These are phyloP conservation scores for Penicillium odoratum DNA, from an alignment of 495 filamentous ascomycete species.

Conservation along the genomic window DNA sequence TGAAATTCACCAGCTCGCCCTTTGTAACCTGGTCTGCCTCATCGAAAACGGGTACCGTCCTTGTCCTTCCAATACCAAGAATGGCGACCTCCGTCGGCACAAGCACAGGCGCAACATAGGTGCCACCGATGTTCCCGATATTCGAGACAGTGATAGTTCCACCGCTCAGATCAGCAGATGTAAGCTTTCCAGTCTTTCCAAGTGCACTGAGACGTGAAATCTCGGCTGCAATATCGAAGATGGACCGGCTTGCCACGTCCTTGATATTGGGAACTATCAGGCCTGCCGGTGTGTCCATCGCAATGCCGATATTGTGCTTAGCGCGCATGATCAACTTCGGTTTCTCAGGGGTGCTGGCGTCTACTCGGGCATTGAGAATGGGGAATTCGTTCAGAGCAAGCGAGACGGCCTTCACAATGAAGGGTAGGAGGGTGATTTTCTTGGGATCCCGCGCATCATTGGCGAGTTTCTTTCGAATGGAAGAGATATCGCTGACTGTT, in stretches of 20 bases:
- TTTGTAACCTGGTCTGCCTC: conserved; percentile 84
- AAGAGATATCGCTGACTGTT: conserved; percentile 68
- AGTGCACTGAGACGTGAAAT: conserved; percentile 69
- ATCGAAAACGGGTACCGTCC: conserved; percentile 67
- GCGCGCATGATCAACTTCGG: conserved; percentile 72
- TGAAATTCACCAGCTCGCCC: conserved; percentile 88
- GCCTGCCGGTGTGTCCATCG: conserved; percentile 89
- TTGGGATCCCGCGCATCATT: conserved; percentile 41
- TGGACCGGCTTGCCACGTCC: conserved; percentile 71
- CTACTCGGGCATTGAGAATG: conserved; percentile 82
- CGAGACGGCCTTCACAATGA: conserved; percentile 93
- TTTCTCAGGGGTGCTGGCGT: conserved; percentile 56
- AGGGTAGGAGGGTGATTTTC: conserved; percentile 87
- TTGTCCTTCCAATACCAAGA: conserved; percentile 80
- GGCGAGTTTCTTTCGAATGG: conserved; percentile 63
- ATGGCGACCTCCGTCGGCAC: conserved; percentile 88
- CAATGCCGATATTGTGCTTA: conserved; percentile 93
- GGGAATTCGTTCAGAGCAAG: conserved; percentile 79
- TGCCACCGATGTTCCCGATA: conserved; percentile 95
- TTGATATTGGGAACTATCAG: conserved; percentile 94
- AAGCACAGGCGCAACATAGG: conserved; percentile 88
- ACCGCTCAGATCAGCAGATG: conserved; percentile 72
- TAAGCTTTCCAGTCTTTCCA: conserved; percentile 72
- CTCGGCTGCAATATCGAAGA: conserved; percentile 75
- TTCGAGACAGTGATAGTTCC: conserved; percentile 96